Evolutionary conservation across 768 basidiomycete species (phyloP).

Genomic region (Rhodosporidiobolus odoratus): DNA sequence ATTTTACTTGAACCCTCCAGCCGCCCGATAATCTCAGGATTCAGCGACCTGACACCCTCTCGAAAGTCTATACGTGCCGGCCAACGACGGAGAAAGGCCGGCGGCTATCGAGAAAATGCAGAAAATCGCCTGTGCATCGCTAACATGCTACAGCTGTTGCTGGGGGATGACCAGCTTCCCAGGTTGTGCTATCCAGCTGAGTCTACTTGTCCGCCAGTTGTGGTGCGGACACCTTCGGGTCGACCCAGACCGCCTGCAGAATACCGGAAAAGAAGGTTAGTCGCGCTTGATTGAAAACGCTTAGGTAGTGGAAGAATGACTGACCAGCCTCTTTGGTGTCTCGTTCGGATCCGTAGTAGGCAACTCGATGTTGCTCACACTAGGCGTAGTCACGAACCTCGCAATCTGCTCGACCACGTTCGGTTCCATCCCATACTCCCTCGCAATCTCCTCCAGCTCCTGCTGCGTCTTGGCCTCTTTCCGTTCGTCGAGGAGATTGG

Average conservation of each 20-base stretch:
- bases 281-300: not conserved
- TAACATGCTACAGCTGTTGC: not conserved
- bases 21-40: too few relatives aligned
- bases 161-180: not conserved
- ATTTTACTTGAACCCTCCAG: too few relatives aligned
- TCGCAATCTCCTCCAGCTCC: conserved; percentile 55
- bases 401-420: conserved; percentile 55
- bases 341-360: conserved; percentile 19
- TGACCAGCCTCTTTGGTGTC: conserved; percentile 22
- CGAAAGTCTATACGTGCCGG: too few relatives aligned
- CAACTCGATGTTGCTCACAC: conserved; percentile 50
- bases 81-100: too few relatives aligned
- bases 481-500: conserved; percentile 60
- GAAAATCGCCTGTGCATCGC: too few relatives aligned
- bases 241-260: conserved; percentile 32
- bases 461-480: conserved; percentile 51
- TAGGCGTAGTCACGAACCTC: conserved; percentile 61
- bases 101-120: too few relatives aligned
- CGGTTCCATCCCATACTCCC: conserved; percentile 57
- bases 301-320: not conserved
- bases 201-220: not conserved
- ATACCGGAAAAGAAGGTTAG: not conserved
- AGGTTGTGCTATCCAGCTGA: not conserved
- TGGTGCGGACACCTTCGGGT: not conserved
- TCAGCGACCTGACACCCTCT: too few relatives aligned